Evolutionary conservation across 768 basidiomycete species (phyloP).

Genomic region (Coprinellus micaceus): DNA sequence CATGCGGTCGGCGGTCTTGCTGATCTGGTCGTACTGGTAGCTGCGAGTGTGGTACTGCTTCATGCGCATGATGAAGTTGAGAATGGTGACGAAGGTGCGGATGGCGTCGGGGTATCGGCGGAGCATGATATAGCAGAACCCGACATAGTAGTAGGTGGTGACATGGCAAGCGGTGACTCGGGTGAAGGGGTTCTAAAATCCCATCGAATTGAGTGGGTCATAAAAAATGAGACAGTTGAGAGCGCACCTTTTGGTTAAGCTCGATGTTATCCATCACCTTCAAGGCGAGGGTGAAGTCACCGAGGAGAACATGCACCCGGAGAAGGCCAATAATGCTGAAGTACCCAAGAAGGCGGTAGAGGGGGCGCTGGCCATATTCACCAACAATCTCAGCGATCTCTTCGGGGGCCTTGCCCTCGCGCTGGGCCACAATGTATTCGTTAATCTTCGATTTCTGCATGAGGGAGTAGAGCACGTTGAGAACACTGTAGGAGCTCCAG

Average conservation of each 20-base stretch:
- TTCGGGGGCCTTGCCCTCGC: conserved; percentile 74
- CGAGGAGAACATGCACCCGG: conserved; percentile 92
- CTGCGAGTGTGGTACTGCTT: conserved; percentile 94
- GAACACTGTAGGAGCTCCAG: conserved; percentile 97
- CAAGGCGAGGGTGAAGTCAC: conserved; percentile 91
- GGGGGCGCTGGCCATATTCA: conserved; percentile 84
- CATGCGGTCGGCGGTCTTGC: conserved; percentile 97
- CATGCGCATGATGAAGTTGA: conserved; percentile 95
- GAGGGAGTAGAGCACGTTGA: conserved; percentile 97
- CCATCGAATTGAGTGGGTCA: too few species aligned
- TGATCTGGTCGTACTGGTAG: conserved; percentile 98
- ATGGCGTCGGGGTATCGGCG: conserved; percentile 94
- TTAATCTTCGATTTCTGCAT: conserved; percentile 97
- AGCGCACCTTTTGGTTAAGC: conserved; percentile 74
- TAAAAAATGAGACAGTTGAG: conserved; percentile 4
- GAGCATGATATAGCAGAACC: conserved; percentile 95
- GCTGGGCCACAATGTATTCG: conserved; percentile 83
- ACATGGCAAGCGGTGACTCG: conserved; percentile 97
- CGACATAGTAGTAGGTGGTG: conserved; percentile 91
- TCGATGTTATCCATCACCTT: conserved; percentile 95
- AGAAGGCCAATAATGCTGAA: conserved; percentile 95
- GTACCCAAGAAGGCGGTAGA: conserved; percentile 95
- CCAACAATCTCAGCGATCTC: conserved; percentile 84
- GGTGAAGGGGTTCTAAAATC: conserved; percentile 75
- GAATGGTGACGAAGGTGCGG: conserved; percentile 85